Conservation (phyloP, 768 basidiomycete species). For the Boletus bicolor region DNA sequence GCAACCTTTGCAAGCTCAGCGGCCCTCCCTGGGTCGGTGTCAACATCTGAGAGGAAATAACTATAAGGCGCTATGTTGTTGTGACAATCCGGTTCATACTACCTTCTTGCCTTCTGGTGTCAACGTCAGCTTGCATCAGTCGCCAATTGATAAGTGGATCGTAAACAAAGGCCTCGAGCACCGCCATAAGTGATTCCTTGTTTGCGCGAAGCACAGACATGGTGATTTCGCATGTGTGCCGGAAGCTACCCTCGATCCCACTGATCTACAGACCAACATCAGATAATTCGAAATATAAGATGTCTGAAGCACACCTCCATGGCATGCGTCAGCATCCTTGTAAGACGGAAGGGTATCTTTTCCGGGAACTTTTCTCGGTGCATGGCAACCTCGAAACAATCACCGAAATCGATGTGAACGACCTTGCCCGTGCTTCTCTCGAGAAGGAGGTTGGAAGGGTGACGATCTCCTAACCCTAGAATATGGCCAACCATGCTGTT, state of each 20-base stretch:
- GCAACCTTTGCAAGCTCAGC: slow-evolving; percentile 64
- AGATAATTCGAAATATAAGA: neutral
- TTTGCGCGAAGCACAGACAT: slow-evolving; percentile 96
- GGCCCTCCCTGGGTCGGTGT: slow-evolving; percentile 50
- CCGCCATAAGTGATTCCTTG: slow-evolving; percentile 98
- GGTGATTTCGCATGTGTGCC: slow-evolving; percentile 93
- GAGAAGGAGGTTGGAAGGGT: slow-evolving; percentile 92
- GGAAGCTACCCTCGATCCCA: slow-evolving; percentile 96
- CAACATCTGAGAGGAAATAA: slow-evolving; percentile 33
- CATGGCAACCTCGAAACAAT: slow-evolving; percentile 98
- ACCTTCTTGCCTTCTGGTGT: slow-evolving; percentile 70
- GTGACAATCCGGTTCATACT: slow-evolving; percentile 4
- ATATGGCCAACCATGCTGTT: slow-evolving; percentile 99
- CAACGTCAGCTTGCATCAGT: slow-evolving; percentile 80
- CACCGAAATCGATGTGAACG: slow-evolving; percentile 96
- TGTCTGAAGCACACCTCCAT: slow-evolving; percentile 74
- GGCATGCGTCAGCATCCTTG: slow-evolving; percentile 96
- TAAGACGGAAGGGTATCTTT: slow-evolving; percentile 96
- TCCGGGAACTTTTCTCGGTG: slow-evolving; percentile 98
- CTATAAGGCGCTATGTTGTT: slow-evolving; percentile 2
- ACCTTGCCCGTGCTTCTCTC: slow-evolving; percentile 91
- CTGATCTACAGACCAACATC: slow-evolving; percentile 66
- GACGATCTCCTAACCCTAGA: slow-evolving; percentile 93
- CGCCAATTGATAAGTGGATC: slow-evolving; percentile 98
- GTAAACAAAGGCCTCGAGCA: slow-evolving; percentile 97